These are phyloP conservation scores for Globisporangium radiosum DNA, from an alignment of 352 stramenopile genomes.

Conservation along the genomic window DNA sequence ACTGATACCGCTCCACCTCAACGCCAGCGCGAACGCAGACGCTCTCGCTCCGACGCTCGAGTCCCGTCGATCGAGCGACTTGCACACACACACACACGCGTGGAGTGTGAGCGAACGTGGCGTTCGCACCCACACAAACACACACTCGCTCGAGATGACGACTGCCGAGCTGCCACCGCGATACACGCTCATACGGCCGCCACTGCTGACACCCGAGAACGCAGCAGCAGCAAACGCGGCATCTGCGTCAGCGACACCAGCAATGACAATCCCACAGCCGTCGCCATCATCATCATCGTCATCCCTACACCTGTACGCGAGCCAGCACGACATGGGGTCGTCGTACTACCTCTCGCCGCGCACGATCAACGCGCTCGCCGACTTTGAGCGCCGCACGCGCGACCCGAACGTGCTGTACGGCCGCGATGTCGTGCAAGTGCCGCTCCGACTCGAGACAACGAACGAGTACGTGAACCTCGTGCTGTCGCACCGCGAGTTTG, in stretches of 20 bases:
- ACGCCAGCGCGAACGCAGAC: too few relatives aligned
- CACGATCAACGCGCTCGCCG: constrained; percentile 21
- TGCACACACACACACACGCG: too few relatives aligned
- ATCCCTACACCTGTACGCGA: constrained; percentile 4
- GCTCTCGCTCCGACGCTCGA: too few relatives aligned
- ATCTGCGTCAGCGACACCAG: neutral
- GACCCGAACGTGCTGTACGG: constrained; percentile 51
- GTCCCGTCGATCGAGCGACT: neutral
- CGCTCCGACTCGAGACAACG: constrained; percentile 33
- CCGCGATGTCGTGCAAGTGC: constrained; percentile 72
- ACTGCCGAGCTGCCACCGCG: constrained; percentile 9
- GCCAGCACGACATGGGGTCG: constrained; percentile 6
- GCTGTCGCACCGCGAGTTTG: constrained; percentile 72
- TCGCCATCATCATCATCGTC: constrained; percentile 23
- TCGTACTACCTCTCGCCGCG: constrained; percentile 20
- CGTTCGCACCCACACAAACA: neutral
- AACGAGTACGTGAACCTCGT: constrained; percentile 65
- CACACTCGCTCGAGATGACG: constrained; percentile 3
- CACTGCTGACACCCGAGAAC: constrained; percentile 9
- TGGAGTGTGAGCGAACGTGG: too few relatives aligned
- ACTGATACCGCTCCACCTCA: too few relatives aligned
- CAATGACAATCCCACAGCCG: constrained; percentile 1
- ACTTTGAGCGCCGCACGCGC: constrained; percentile 14
- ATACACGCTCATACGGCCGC: constrained; percentile 12
- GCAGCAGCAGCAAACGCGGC: constrained; percentile 1